Conservation (phyloP, 176 grass and related monocot genomes). For the Oryza glumipatula region DNA sequence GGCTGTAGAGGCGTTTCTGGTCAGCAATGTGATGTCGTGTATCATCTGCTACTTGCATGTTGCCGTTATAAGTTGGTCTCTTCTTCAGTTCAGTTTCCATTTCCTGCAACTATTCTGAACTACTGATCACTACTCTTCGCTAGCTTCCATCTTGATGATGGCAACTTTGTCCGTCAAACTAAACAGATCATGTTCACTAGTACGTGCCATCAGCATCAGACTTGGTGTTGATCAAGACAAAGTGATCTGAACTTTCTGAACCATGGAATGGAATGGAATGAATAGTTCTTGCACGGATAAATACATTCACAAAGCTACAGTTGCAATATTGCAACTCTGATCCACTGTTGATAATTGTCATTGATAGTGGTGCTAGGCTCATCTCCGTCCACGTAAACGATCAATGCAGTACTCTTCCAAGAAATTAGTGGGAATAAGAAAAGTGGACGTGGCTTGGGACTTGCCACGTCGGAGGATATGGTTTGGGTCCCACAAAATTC, state of each 20-base stretch:
- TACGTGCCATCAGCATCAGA: too few species aligned
- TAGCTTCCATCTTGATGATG: neutral
- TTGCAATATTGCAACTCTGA: neutral
- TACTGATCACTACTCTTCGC: neutral
- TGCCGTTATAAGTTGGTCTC: neutral
- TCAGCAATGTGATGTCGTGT: neutral
- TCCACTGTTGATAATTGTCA: neutral
- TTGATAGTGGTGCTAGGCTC: neutral
- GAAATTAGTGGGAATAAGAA: neutral
- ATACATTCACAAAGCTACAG: neutral
- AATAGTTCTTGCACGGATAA: neutral
- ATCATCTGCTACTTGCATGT: neutral
- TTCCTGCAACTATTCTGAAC: neutral
- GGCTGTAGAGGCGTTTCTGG: neutral
- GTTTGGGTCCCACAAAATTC: slow-evolving; percentile 20
- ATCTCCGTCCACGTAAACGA: neutral
- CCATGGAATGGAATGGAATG: neutral
- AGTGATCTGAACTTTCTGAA: neutral
- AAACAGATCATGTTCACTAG: too few species aligned
- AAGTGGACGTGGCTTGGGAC: neutral
- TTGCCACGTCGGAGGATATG: slow-evolving; percentile 42
- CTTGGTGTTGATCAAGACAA: neutral
- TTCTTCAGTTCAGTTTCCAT: neutral
- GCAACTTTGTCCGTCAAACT: neutral
- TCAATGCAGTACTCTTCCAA: neutral